Evolutionary conservation across 2,329 filamentous ascomycete species (phyloP).

Genomic region (Scedosporium minutisporum): DNA sequence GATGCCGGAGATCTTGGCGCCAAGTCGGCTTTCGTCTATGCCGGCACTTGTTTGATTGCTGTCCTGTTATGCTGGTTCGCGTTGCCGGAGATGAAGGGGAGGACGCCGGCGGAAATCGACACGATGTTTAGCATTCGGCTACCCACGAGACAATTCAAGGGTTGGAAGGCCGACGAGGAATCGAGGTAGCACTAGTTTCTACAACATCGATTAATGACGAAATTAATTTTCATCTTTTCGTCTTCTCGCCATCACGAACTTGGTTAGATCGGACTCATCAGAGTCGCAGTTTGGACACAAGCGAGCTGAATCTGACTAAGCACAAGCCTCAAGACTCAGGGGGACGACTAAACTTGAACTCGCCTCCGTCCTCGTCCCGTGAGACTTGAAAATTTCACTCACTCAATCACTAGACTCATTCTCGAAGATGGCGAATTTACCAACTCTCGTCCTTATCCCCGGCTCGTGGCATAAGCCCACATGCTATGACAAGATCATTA

Average conservation of each 20-base stretch:
- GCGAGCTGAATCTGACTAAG: no score
- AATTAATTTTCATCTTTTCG: no score
- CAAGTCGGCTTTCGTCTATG: slow-evolving; percentile 29
- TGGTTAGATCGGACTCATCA: no score
- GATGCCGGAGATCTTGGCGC: slow-evolving; percentile 26
- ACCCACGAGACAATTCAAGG: slow-evolving; percentile 17
- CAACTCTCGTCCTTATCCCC: slow-evolving; percentile 32
- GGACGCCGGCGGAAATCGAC: slow-evolving; percentile 38
- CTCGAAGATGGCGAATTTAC: slow-evolving; percentile 6
- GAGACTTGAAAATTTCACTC: background rate
- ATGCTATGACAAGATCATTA: slow-evolving; percentile 25
- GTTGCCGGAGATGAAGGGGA: slow-evolving; percentile 44
- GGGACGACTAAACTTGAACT: no score
- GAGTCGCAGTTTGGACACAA: no score
- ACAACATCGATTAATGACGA: no score
- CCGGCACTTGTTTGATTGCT: slow-evolving; percentile 22
- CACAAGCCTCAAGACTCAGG: no score
- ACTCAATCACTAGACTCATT: background rate
- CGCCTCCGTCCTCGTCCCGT: no score
- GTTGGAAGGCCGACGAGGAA: background rate
- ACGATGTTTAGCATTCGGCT: slow-evolving; percentile 21
- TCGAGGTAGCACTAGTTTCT: slow-evolving; percentile 5
- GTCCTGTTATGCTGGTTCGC: slow-evolving; percentile 29
- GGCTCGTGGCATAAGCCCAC: slow-evolving; percentile 36
- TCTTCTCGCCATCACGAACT: no score